Evolutionary conservation across 306 rosid genomes (phyloP).

Genomic region (Cucurbita argyrosperma): DNA sequence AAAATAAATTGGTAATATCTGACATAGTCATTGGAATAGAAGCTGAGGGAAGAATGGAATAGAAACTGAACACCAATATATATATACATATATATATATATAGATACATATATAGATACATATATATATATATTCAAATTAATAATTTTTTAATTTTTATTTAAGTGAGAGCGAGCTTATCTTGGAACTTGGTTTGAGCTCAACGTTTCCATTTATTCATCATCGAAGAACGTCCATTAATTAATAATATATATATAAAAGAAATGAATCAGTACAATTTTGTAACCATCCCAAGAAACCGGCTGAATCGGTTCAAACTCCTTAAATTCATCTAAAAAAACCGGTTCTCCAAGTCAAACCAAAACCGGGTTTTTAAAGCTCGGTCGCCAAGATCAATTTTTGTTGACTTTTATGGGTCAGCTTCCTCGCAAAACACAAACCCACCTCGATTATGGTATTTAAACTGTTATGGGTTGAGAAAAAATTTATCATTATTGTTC

Average conservation of each 20-base stretch:
- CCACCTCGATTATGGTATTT: constrained; percentile 29
- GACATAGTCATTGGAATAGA: constrained; percentile 94
- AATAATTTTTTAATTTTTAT: neutral
- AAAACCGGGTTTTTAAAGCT: neutral
- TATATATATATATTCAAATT: too few species aligned
- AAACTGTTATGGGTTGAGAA: too few species aligned
- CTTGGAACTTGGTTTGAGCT: constrained; percentile 47
- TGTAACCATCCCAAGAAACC: constrained; percentile 1
- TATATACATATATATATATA: too few species aligned
- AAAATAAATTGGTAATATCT: constrained; percentile 16
- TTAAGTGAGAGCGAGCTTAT: constrained; percentile 11
- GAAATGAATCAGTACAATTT: neutral
- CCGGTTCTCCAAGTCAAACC: neutral
- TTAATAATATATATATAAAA: neutral
- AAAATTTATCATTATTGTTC: too few species aligned
- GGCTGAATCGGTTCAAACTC: neutral
- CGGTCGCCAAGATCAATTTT: neutral
- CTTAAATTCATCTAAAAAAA: constrained; percentile 3
- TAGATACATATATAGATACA: too few species aligned
- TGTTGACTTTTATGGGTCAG: neutral
- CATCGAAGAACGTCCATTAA: neutral
- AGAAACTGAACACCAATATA: constrained; percentile 46
- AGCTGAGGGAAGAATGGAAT: constrained; percentile 94
- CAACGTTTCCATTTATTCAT: constrained; percentile 38
- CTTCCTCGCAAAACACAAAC: constrained; percentile 37